Base-by-base conservation (phyloP, 1,139 yeast genomes). In the Debaryomyces psychrophilus region DNA sequence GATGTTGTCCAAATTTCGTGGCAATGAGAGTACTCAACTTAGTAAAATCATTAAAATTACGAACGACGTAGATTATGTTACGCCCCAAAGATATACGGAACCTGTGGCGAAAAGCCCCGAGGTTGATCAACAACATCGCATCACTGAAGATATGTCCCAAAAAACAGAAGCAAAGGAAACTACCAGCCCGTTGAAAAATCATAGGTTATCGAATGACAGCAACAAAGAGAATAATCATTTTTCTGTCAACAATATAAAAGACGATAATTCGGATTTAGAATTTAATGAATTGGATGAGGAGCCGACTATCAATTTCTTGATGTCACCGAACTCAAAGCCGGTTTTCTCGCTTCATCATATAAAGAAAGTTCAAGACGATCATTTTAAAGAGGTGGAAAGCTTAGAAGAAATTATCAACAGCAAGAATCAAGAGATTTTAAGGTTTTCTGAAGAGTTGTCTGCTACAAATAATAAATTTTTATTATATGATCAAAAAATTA, bases 81-180 rank as follows among this genome's bases (percentile, higher is more conserved):
- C 81, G 0, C 80, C 80, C 2, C 67, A 71, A 31, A 61, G 79
- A 37, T 57, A 61, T 15, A 75, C 80, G 0, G 79, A 76, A 46
- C 72, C 79, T 2, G 60, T 68, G 7, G 77, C 80, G 4, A 58
- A 62, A 27, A 68, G 75, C 37, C 79, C 79, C 2, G 60, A 59
- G 3, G 66, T 74, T 4, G 73, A 68, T 47, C 78, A 73, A 47
- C 59, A 60, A 15, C 63, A 63, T 20, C 53, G 74, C 48, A 49
- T 59, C 3, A 45, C 54, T 25, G 56, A 50, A 37, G 36, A 31
- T 17, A 39, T 37, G 11, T 44, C 34, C 1, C 45, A 46, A 15
- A 49, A 50, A 9, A 44, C 49, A 2, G 54, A 51, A 8, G 34
- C 51, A 22, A 58, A 60, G 37, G 65, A 61, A 36, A 46, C 53